Evolutionary conservation across 2,329 filamentous ascomycete species (phyloP).

Genomic region (Verticillium longisporum): DNA sequence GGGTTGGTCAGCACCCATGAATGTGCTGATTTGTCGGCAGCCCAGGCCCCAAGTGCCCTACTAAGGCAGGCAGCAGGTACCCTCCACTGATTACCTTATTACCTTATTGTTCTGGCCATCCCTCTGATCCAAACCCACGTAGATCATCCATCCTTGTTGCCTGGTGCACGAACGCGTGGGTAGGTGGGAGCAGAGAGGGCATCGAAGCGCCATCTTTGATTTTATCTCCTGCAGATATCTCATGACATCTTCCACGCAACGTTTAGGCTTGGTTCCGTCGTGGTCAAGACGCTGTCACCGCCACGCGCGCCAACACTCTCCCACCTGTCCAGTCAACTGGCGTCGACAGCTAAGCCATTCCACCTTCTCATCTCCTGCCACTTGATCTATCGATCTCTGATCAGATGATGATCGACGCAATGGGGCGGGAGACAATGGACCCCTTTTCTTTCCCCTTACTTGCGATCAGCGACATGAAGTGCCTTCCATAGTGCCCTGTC

Average conservation of each 20-base stretch:
- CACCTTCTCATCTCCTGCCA: too few relatives aligned
- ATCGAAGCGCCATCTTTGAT: too few relatives aligned
- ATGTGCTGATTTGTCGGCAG: background rate
- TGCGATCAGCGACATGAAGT: background rate
- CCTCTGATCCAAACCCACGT: too few relatives aligned
- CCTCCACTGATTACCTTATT: too few relatives aligned
- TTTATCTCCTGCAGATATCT: background rate
- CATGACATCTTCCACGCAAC: background rate
- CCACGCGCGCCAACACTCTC: background rate
- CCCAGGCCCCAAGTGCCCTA: too few relatives aligned
- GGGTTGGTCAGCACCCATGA: background rate
- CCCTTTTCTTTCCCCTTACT: background rate
- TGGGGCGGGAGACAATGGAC: background rate
- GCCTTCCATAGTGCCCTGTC: background rate
- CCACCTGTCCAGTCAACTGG: background rate
- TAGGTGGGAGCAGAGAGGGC: too few relatives aligned
- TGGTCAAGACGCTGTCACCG: background rate
- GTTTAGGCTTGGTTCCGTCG: background rate
- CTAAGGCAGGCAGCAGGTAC: too few relatives aligned
- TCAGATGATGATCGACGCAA: background rate
- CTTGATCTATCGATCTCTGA: background rate
- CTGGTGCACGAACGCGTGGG: too few relatives aligned
- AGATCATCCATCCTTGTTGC: too few relatives aligned
- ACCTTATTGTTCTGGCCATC: too few relatives aligned
- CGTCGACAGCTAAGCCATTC: background rate